Base-by-base conservation (phyloP, 1,284 basidiomycete genomes). In the Heterobasidion occidentale region DNA sequence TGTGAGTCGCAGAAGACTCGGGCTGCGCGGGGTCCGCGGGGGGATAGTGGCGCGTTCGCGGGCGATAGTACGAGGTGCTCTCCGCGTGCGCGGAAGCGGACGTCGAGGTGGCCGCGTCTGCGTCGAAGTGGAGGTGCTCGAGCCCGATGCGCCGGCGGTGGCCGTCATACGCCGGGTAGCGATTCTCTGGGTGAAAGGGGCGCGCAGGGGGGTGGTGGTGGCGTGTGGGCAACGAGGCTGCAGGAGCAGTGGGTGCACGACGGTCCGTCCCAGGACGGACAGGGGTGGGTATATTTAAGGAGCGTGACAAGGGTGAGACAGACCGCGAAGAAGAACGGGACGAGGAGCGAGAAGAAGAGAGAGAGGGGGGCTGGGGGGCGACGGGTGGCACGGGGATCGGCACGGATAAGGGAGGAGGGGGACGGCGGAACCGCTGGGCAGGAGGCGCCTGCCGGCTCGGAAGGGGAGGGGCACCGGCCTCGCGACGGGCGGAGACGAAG, bases 81-180 rank as follows among this genome's bases (percentile, higher is more conserved):
- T 27, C 27, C 27, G 27, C 27, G 27, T 27, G 27, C 19, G 61
- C 58, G 4, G 58, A 59, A 19, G 51, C 46, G 27, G 57, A 47
- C 17, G 61, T 59, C 34, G 46, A 52, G 36, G 60, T 56, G 19
- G 52, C 48, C 33, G 56, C 61, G 35, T 63, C 62, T 20, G 56
- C 61, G 35, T 63, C 63, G 60, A 57, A 61, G 17, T 62, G 60
- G 27, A 63, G 61, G 49, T 68, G 67, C 27, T 68, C 69, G 53
- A 70, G 58, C 12, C 67, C 69, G 42, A 67, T 64, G 34, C 68
- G 57, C 36, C 63, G 60, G 42, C 61, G 59, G 14, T 61, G 56
- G 6, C 59, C 62, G 58, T 72, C 68, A 58, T 67, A 68, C 3
- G 64, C 68, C 11, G 65, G 67, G 51, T 70, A 68, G 38, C 60